Percentiles rank a stretch among this genome's conserved stretches.
These are phyloP conservation scores for Chenopodium formosanum DNA, from an alignment of 148 eudicot genomes.

Conservation along the genomic window DNA sequence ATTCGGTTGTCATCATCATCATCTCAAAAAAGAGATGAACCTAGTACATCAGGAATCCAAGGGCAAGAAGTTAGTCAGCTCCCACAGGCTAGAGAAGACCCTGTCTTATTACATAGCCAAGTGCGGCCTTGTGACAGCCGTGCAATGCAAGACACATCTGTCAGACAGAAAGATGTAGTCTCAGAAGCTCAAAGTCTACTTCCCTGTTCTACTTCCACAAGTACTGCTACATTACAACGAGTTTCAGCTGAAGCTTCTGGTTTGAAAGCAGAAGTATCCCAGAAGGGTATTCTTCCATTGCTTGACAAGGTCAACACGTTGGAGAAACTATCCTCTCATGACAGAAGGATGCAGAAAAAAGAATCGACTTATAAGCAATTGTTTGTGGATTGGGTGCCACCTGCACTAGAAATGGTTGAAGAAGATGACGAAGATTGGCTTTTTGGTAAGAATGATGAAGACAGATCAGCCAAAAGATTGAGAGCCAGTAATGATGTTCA, in stretches of 20 bases:
- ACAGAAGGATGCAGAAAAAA: slow-evolving; percentile 27
- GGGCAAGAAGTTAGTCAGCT: slow-evolving; percentile 33
- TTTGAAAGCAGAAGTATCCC: not conserved
- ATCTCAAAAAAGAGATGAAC: slow-evolving; percentile 34
- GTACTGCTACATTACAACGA: not conserved
- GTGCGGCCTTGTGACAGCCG: slow-evolving; percentile 27
- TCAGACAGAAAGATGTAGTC: not conserved
- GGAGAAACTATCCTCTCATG: slow-evolving; percentile 29
- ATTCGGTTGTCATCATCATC: slow-evolving; percentile 41
- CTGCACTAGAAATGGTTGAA: not conserved
- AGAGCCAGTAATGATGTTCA: slow-evolving; percentile 9
- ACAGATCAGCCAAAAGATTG: slow-evolving; percentile 11
- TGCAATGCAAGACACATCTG: slow-evolving; percentile 8
- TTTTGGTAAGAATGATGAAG: slow-evolving; percentile 30
- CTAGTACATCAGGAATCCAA: slow-evolving; percentile 19
- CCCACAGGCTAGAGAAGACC: slow-evolving; percentile 27
- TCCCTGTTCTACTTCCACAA: not conserved
- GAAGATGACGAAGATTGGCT: slow-evolving; percentile 64
- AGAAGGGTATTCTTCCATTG: not conserved
- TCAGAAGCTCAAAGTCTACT: slow-evolving; percentile 5
- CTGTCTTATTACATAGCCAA: slow-evolving; percentile 1
- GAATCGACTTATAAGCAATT: slow-evolving; percentile 33
- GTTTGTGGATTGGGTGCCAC: slow-evolving; percentile 39
- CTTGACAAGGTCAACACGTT: not conserved
- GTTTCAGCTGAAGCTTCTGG: not conserved